Conservation (phyloP, 108 stramenopile species). For the Ochromonas danica region DNA sequence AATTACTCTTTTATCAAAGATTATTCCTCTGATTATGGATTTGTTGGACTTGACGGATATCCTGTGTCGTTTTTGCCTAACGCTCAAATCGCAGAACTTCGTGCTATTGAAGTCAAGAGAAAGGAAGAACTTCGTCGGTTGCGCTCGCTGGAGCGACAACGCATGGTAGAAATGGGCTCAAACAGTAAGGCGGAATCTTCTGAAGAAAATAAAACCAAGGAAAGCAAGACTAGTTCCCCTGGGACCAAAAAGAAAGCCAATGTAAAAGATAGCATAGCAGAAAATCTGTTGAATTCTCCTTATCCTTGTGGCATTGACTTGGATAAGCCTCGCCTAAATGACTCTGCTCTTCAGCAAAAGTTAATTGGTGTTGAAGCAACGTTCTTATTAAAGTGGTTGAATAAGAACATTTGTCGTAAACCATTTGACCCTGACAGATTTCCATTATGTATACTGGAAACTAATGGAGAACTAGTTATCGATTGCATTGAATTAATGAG, state of each 20-base stretch:
- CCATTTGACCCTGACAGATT: conserved; percentile 13
- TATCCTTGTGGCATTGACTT: too few relatives aligned
- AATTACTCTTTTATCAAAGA: conserved; percentile 53
- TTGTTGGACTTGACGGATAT: conserved; percentile 46
- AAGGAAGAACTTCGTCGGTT: background rate
- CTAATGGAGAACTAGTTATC: conserved; percentile 43
- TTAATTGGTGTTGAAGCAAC: conserved; percentile 43
- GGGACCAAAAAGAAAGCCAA: too few relatives aligned
- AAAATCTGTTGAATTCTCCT: too few relatives aligned
- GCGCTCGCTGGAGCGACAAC: conserved; percentile 11
- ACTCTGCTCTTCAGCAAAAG: too few relatives aligned
- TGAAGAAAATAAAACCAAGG: too few relatives aligned
- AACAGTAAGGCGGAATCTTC: too few relatives aligned
- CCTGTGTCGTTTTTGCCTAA: conserved; percentile 47
- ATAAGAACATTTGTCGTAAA: conserved; percentile 36
- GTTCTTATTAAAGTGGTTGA: conserved; percentile 52
- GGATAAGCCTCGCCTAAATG: too few relatives aligned
- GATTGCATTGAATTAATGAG: conserved; percentile 55
- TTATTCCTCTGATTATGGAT: conserved; percentile 27
- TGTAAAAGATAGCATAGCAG: too few relatives aligned
- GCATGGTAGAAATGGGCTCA: background rate
- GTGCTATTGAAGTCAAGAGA: conserved; percentile 1
- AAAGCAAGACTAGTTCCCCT: too few relatives aligned
- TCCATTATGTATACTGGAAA: conserved; percentile 30
- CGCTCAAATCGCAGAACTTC: conserved; percentile 39